Percentiles rank a stretch among this genome's conserved stretches.
Conservation (phyloP, 2,329 filamentous ascomycete species). For the Botrytis sinoallii region DNA sequence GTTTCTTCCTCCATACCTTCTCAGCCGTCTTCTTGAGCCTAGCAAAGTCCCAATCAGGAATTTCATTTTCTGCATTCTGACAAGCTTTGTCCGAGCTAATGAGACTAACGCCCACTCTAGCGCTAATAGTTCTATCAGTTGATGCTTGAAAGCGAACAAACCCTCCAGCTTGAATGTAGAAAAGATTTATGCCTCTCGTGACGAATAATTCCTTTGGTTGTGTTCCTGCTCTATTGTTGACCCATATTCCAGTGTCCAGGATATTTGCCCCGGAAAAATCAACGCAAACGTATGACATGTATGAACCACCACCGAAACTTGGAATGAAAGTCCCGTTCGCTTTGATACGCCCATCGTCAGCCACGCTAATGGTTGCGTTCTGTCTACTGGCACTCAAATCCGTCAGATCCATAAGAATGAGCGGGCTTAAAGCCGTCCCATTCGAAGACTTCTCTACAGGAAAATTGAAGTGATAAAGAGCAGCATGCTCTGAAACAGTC, state of each 20-base stretch:
- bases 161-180: conserved; percentile 56
- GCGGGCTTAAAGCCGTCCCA: conserved; percentile 43
- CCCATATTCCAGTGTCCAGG: conserved; percentile 59
- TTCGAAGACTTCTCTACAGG: conserved; percentile 39
- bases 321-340: conserved; percentile 59
- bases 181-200: conserved; percentile 50
- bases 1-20: conserved; percentile 58
- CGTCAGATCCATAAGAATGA: conserved; percentile 63
- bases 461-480: conserved; percentile 65
- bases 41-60: conserved; percentile 64
- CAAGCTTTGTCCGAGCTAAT: conserved; percentile 65
- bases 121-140: conserved; percentile 49
- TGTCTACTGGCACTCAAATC: conserved; percentile 60
- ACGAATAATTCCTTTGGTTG: conserved; percentile 48
- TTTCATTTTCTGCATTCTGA: conserved; percentile 63
- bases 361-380: conserved; percentile 54
- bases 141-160: conserved; percentile 58
- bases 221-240: conserved; percentile 52
- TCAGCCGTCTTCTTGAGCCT: conserved; percentile 50
- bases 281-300: conserved; percentile 61
- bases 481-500: conserved; percentile 61
- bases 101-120: conserved; percentile 66
- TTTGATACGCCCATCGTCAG: conserved; percentile 58
- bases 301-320: conserved; percentile 62
- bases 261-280: conserved; percentile 60